Evolutionary conservation across 768 basidiomycete genomes (phyloP), one percentile per base, ranked within the genome.

Genomic region (Suillus tomentosus): DNA sequence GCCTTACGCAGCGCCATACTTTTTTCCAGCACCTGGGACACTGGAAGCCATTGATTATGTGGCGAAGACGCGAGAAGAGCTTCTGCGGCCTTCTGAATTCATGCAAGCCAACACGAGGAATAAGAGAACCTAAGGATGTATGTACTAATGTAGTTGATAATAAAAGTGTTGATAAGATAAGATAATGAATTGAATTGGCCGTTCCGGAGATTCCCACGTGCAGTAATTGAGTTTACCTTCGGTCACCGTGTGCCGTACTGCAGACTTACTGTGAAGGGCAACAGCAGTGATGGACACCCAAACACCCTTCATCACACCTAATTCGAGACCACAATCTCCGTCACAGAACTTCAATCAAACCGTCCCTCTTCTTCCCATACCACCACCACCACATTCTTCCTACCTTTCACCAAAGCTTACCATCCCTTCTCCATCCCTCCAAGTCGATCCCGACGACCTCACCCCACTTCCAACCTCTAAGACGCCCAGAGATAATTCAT

Each of bases 1-100:
- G 57, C 87, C 88, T 3, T 90, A 88, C 67, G 83, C 84, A 63
- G 86, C 86, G 5, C 86, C 87, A 2, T 88, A 86, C 69, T 87
- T 85, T 73, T 83, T 85, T 68, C 82, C 85, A 22, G 75, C 80
- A 7, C 87, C 87, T 2, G 68, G 70, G 2, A 76, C 79, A 0
- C 78, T 75, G 0, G 74, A 71, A n/a, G 79, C 79, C 1, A 66
- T 66, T 13, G 74, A 68, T 36, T 79, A 80, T 62, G 68, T 75
- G 2, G 71, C 65, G 37, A 64, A 68, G 39, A 67, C 68, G 8
- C 73, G 67, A 15, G 62, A 69, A 50, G 67, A 74, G 68, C 64
- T 68, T 40, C 13, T 63, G 31, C 62, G 37, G 15, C n/a, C 53
- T 54, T 54, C 53, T 2, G 53, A 27, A 19, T 54, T 54, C 19